Percentiles rank a stretch among this genome's conserved stretches.
Conservation (phyloP, 208 protist species). For the Novymonas esmeraldas region DNA sequence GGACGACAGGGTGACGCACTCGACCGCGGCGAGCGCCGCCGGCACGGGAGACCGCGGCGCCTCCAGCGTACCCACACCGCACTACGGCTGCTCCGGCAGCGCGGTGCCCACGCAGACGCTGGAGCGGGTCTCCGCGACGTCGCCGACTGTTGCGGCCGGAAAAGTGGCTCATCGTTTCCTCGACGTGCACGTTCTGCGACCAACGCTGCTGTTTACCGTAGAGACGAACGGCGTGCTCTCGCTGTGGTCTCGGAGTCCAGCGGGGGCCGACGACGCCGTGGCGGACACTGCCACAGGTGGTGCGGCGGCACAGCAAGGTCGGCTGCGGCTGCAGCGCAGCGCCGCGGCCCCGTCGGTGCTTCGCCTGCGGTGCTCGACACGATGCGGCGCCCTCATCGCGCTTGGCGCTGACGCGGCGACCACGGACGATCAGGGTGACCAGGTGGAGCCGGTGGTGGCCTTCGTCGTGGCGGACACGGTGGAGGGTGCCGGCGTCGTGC, state of each 20-base stretch:
- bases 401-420: slow-evolving; percentile 32
- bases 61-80: not conserved
- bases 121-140: not conserved
- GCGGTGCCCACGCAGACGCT: slow-evolving; percentile 20
- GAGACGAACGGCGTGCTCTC: slow-evolving; percentile 46
- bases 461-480: slow-evolving; percentile 36
- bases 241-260: slow-evolving; percentile 25
- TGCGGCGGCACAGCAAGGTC: no score
- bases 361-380: slow-evolving; percentile 25
- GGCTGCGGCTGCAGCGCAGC: slow-evolving; percentile 5
- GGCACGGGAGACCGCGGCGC: not conserved
- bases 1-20: not conserved
- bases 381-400: slow-evolving; percentile 27
- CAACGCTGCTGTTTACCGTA: slow-evolving; percentile 20
- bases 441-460: slow-evolving; percentile 32
- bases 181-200: slow-evolving; percentile 14
- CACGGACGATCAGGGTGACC: not conserved
- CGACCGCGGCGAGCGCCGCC: not conserved
- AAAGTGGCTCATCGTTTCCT: slow-evolving; percentile 30
- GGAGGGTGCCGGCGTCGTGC: slow-evolving; percentile 32
- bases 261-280: not conserved
- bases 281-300: no score
- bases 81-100: slow-evolving; percentile 34
- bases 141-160: not conserved
- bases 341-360: slow-evolving; percentile 17